These are phyloP conservation scores for Mimosa bimucronata DNA, from an alignment of 306 rosid genomes.

Conservation along the genomic window DNA sequence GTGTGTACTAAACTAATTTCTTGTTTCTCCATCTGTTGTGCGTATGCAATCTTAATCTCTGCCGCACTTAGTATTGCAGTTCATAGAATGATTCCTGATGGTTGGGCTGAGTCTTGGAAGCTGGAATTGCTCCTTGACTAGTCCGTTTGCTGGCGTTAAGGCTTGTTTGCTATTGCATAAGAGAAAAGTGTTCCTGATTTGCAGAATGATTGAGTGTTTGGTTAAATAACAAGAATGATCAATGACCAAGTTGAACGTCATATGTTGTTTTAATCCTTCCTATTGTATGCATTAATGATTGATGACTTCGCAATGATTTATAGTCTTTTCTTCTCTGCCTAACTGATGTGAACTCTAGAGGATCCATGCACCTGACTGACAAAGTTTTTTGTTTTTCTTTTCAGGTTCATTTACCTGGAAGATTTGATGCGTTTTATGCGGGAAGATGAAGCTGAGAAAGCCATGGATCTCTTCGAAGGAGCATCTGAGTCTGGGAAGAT, in stretches of 20 bases:
- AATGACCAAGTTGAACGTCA: background rate
- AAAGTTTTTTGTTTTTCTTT: background rate
- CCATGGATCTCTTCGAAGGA: conserved; percentile 70
- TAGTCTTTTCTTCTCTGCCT: conserved; percentile 2
- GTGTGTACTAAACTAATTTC: background rate
- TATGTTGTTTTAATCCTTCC: background rate
- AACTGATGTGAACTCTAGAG: background rate
- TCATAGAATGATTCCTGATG: background rate
- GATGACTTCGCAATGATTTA: conserved; percentile 4
- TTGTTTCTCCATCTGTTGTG: background rate
- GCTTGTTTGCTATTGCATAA: background rate
- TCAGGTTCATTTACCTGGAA: conserved; percentile 54
- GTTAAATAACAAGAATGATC: background rate
- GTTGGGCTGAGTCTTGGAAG: background rate
- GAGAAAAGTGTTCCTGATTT: conserved; percentile 6
- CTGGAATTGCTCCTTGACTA: background rate
- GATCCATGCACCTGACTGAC: background rate
- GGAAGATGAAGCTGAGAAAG: conserved; percentile 63
- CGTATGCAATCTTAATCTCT: background rate
- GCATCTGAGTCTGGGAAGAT: conserved; percentile 55
- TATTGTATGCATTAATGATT: conserved; percentile 9
- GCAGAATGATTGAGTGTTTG: background rate
- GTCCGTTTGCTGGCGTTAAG: background rate
- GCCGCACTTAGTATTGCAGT: background rate
- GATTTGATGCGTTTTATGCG: conserved; percentile 69